phyloP scores from a whole-genome alignment of 2,329 filamentous ascomycete genomes.

The Chrysosporium keratinophilum region DNA sequence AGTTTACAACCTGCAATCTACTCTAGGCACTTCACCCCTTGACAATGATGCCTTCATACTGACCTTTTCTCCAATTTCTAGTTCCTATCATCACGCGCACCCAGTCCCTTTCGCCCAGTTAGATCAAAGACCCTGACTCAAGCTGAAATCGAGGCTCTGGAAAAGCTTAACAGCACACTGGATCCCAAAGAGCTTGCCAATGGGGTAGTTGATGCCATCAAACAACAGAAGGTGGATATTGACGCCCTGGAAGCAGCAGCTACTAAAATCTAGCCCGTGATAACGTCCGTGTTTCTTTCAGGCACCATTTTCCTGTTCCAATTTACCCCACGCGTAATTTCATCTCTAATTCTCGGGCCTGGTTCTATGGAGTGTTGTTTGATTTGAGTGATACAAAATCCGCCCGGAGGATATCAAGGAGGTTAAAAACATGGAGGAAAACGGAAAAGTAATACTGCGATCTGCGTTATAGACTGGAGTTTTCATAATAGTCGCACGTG shows the following conservation, averaged over 20 bases:
- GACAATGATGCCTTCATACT: neutral
- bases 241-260: slow-evolving; percentile 15
- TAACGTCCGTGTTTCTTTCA: too few relatives aligned
- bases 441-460: neutral
- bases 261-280: slow-evolving; percentile 6
- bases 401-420: too few relatives aligned
- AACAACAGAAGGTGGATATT: slow-evolving; percentile 19
- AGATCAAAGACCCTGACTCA: slow-evolving; percentile 43
- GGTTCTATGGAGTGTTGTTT: neutral
- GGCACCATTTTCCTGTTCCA: too few relatives aligned
- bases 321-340: too few relatives aligned
- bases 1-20: slow-evolving; percentile 31
- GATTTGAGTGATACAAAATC: neutral
- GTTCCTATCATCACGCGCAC: slow-evolving; percentile 64
- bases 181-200: slow-evolving; percentile 15
- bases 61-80: slow-evolving; percentile 28
- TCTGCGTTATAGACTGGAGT: slow-evolving; percentile 1
- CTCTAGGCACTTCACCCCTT: neutral
- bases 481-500: too few relatives aligned
- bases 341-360: neutral
- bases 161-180: slow-evolving; percentile 27
- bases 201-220: slow-evolving; percentile 20
- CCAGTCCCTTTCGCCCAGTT: slow-evolving; percentile 51
- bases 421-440: neutral
- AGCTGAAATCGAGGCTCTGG: slow-evolving; percentile 37